Evolutionary conservation across 148 eudicot genomes (phyloP).

Genomic region (Chenopodium berlandieri): DNA sequence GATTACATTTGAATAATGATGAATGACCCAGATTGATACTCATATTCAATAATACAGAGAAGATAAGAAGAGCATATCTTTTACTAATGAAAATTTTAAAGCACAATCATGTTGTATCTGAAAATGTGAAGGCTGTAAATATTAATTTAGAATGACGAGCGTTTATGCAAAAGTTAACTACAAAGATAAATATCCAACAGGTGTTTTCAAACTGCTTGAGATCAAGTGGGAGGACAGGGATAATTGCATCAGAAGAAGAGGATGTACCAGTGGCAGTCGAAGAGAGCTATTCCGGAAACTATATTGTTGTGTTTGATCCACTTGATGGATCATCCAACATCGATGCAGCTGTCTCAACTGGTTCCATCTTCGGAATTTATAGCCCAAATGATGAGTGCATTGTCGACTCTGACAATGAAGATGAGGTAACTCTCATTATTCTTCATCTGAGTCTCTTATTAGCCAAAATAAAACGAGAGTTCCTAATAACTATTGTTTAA

Average conservation of each 20-base stretch:
- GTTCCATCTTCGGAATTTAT: constrained; percentile 96
- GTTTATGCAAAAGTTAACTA: too few relatives aligned
- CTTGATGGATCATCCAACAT: constrained; percentile 99
- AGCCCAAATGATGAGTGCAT: constrained; percentile 95
- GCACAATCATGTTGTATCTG: too few relatives aligned
- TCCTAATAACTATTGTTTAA: too few relatives aligned
- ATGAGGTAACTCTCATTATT: constrained; percentile 34
- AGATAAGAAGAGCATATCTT: too few relatives aligned
- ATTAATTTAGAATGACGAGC: too few relatives aligned
- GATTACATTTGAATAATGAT: too few relatives aligned
- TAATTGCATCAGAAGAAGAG: constrained; percentile 98
- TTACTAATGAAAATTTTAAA: too few relatives aligned
- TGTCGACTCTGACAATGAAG: constrained; percentile 57
- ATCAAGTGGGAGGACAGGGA: constrained; percentile 97
- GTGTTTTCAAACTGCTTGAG: constrained; percentile 88
- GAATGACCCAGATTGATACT: too few relatives aligned
- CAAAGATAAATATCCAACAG: constrained; percentile 25
- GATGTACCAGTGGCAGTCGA: constrained; percentile 99
- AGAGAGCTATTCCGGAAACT: constrained; percentile 98
- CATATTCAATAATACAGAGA: too few relatives aligned
- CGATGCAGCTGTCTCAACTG: constrained; percentile 98
- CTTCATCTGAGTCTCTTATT: not conserved
- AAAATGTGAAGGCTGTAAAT: too few relatives aligned
- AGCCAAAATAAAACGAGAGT: too few relatives aligned
- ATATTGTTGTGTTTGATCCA: constrained; percentile 96